Evolutionary conservation across 2,329 filamentous ascomycete species (phyloP), one percentile per base, ranked within the genome.

Genomic region (Diaporthe amygdali): DNA sequence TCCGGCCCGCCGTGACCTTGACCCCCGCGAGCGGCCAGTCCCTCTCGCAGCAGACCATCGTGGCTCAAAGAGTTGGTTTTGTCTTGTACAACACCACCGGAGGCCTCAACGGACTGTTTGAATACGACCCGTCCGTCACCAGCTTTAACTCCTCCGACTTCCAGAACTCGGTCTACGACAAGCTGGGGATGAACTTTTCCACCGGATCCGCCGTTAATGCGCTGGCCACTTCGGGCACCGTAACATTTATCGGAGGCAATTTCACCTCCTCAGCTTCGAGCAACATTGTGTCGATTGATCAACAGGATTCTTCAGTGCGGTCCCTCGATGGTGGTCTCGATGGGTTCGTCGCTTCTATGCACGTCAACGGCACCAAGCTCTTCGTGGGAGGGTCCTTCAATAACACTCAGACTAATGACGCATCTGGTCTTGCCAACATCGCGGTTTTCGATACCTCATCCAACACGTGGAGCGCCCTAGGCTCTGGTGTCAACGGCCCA

Each of bases 11-110:
- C 5, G 91, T 99, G 66, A 97, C 93, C 0, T 84, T 99, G 54
- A 88, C 90, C 0, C 93, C 96, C 5, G 84, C 90, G 27, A 80
- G 87, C 39, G 91, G 89, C 47, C 93, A 95, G 80, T 82, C 82
- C 15, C 82, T 91, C 41, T 82, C 86, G 8, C 82, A 88, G 69
- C 84, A 96, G 78, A 93, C 92, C 1, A 84, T 98, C 74, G 96
- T 99, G n/a, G 96, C 96, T 10, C 95, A 97, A 78, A 90, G 93
- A 69, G 91, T 98, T 49, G 91, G 92, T 12, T 97, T 98, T 80
- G 91, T 86, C 27, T 85, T 94, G 56, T 87, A 92, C 74, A 91
- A 91, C 74, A 92, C 93, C 3, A 93, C 91, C 56, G 93, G 93
- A 64, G 94, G 93, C 3, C 84, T 99, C 67, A 98, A 98, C 78